These are phyloP conservation scores for Bruguiera sexangula DNA, from an alignment of 345 rosid genomes.

Conservation along the genomic window DNA sequence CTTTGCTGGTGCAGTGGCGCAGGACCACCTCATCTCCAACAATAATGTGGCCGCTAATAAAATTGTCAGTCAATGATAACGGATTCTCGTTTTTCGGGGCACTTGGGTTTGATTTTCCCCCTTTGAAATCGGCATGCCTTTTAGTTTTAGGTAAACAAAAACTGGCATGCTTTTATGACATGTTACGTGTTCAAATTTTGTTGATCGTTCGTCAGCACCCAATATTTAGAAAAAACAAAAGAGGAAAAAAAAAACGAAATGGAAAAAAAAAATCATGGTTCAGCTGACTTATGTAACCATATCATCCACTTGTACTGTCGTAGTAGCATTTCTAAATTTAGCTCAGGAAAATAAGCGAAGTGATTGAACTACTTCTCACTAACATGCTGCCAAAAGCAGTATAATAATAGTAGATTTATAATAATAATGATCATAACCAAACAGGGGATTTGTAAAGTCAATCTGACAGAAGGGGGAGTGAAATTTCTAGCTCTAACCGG, in stretches of 20 bases:
- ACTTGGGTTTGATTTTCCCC: too few species aligned
- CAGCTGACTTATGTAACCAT: neutral
- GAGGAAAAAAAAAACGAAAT: neutral
- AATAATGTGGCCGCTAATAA: slow-evolving; percentile 10
- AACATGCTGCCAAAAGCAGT: neutral
- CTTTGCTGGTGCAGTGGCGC: neutral
- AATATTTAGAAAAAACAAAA: neutral
- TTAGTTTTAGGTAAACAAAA: too few species aligned
- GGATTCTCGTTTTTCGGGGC: neutral
- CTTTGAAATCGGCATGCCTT: too few species aligned
- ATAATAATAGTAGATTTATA: neutral
- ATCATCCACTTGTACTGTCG: neutral
- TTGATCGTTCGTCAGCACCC: neutral
- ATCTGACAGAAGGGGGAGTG: slow-evolving; percentile 37
- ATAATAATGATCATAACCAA: neutral
- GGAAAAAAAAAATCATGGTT: too few species aligned
- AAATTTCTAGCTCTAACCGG: slow-evolving; percentile 33
- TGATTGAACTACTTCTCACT: neutral
- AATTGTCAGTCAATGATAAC: neutral
- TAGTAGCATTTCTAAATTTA: neutral
- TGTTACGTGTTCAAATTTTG: too few species aligned
- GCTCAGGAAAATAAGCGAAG: neutral
- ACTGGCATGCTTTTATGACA: too few species aligned
- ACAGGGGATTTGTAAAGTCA: slow-evolving; percentile 34
- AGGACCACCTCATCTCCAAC: slow-evolving; percentile 3